A percentile compares a stretch with the other conserved stretches of the same genome.
Conservation (phyloP, 2,329 filamentous ascomycete genomes). For the Phyllosticta paracitricarpa region DNA sequence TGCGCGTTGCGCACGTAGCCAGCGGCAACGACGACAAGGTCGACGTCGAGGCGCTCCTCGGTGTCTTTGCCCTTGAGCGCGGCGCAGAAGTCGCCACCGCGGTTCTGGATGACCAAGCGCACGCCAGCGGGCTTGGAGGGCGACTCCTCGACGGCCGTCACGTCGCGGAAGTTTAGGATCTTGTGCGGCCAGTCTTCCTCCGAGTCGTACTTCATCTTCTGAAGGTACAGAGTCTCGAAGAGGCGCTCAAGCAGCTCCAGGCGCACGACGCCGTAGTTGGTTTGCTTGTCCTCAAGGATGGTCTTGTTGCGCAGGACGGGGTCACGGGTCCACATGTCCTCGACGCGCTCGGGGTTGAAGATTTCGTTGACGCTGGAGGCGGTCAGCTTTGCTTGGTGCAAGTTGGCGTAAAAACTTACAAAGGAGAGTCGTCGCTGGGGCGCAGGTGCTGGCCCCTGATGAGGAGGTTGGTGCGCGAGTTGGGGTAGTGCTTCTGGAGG, state of each 20-base stretch:
- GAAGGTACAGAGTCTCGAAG: constrained; percentile 80
- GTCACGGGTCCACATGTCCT: constrained; percentile 61
- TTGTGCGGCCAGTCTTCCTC: constrained; percentile 71
- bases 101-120: constrained; percentile 43
- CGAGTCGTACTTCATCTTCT: constrained; percentile 57
- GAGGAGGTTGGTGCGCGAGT: constrained; percentile 64
- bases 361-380: constrained; percentile 74
- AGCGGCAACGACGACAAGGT: constrained; percentile 76
- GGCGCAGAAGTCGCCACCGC: constrained; percentile 29
- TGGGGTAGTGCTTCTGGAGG: constrained; percentile 71
- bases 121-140: constrained; percentile 22
- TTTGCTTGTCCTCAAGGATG: constrained; percentile 64
- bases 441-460: constrained; percentile 76
- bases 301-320: constrained; percentile 50
- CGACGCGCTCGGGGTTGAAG: constrained; percentile 81
- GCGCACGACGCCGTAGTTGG: constrained; percentile 91
- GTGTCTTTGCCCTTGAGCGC: constrained; percentile 11
- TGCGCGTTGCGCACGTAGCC: constrained; percentile 75
- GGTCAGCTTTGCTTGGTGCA: constrained; percentile 18
- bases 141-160: constrained; percentile 51
- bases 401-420: constrained; percentile 48
- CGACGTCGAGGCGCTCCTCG: constrained; percentile 61
- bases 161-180: constrained; percentile 60
- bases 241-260: constrained; percentile 82
- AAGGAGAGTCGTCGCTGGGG: constrained; percentile 91